A percentile compares a stretch with the other conserved stretches of the same genome.
Evolutionary conservation across 106 monocot species (phyloP).

Genomic region (Gastrodia elata): DNA sequence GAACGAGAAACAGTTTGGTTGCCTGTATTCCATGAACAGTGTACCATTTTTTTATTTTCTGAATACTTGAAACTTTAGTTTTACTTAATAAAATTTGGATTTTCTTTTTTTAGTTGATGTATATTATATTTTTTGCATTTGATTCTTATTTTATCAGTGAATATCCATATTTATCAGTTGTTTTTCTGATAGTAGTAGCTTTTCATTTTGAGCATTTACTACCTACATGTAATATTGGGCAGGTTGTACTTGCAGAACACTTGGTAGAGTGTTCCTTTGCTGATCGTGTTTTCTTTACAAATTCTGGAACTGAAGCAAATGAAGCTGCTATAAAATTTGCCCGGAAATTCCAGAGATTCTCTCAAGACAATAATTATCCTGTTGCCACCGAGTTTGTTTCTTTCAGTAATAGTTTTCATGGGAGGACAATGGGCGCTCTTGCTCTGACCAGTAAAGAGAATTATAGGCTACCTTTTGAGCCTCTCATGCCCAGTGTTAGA

Average conservation of each 20-base stretch:
- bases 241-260: constrained; percentile 72
- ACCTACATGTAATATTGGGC: neutral
- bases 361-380: constrained; percentile 11
- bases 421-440: constrained; percentile 86
- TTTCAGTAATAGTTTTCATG: constrained; percentile 84
- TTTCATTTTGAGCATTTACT: neutral
- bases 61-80: neutral
- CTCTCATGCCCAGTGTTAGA: constrained; percentile 82
- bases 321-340: constrained; percentile 97
- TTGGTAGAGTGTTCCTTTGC: constrained; percentile 86
- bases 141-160: neutral
- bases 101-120: neutral
- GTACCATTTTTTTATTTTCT: neutral
- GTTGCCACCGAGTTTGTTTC: constrained; percentile 68
- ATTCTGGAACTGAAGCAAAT: constrained; percentile 97
- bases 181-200: neutral
- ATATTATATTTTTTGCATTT: too few species aligned
- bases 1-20: neutral
- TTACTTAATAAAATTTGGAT: neutral
- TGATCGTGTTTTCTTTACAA: constrained; percentile 81
- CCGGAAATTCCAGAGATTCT: constrained; percentile 63
- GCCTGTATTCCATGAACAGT: neutral
- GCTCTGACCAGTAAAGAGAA: constrained; percentile 85
- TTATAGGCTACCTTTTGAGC: constrained; percentile 78
- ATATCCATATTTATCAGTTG: neutral